These are phyloP conservation scores for Colletotrichum tamarilloi DNA, from an alignment of 2,329 filamentous ascomycete species.

Conservation along the genomic window DNA sequence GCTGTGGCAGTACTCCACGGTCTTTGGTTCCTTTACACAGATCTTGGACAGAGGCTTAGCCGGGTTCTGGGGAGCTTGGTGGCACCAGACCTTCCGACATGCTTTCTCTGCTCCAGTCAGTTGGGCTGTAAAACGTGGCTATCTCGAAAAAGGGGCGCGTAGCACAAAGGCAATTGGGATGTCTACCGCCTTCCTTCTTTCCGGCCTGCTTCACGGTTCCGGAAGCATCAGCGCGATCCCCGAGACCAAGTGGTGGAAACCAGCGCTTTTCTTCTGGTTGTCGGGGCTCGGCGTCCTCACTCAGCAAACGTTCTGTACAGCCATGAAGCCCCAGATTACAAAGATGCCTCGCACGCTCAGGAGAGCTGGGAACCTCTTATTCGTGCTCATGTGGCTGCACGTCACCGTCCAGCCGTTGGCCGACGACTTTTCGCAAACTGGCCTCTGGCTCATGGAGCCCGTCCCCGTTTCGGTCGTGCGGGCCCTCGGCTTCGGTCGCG, in stretches of 20 bases:
- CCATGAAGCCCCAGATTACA: slow-evolving; percentile 47
- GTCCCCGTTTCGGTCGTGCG: slow-evolving; percentile 81
- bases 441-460: slow-evolving; percentile 85
- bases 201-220: slow-evolving; percentile 75
- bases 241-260: slow-evolving; percentile 58
- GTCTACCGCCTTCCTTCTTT: slow-evolving; percentile 71
- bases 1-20: slow-evolving; percentile 64
- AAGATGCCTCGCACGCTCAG: slow-evolving; percentile 57
- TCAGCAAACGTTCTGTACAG: slow-evolving; percentile 59
- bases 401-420: slow-evolving; percentile 73
- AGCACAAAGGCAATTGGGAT: slow-evolving; percentile 47
- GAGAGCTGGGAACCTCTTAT: slow-evolving; percentile 68
- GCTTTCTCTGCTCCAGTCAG: slow-evolving; percentile 72
- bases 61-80: slow-evolving; percentile 87
- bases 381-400: slow-evolving; percentile 75
- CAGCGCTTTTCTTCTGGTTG: slow-evolving; percentile 77
- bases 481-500: slow-evolving; percentile 70
- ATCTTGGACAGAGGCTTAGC: slow-evolving; percentile 77
- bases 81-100: slow-evolving; percentile 91
- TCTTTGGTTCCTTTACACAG: slow-evolving; percentile 64
- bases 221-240: slow-evolving; percentile 77
- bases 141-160: slow-evolving; percentile 49
- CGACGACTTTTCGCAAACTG: slow-evolving; percentile 80
- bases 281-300: slow-evolving; percentile 74
- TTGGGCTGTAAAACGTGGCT: slow-evolving; percentile 55